These are phyloP conservation scores for Candida sanyaensis DNA, from an alignment of 1,139 yeast species.

Conservation along the genomic window DNA sequence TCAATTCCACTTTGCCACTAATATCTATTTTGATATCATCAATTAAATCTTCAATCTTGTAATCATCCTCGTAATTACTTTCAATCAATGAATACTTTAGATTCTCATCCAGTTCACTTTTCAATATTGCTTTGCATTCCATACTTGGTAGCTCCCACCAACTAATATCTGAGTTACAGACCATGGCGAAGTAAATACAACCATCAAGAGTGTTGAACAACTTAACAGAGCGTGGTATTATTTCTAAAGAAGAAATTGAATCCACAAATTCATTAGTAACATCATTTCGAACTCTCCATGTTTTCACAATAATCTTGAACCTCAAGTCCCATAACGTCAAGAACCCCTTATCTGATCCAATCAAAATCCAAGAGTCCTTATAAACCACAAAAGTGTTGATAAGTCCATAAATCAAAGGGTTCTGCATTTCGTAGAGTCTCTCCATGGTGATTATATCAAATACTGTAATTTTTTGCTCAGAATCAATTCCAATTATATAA, in stretches of 20 bases:
- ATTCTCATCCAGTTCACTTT: neutral
- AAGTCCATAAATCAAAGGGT: slow-evolving; percentile 66
- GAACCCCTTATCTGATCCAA: slow-evolving; percentile 77
- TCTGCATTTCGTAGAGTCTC: slow-evolving; percentile 42
- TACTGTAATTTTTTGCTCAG: slow-evolving; percentile 52
- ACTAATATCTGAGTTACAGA: slow-evolving; percentile 52
- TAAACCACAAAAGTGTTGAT: slow-evolving; percentile 58
- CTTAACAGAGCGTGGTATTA: slow-evolving; percentile 4
- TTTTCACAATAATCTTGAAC: slow-evolving; percentile 58
- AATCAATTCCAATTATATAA: slow-evolving; percentile 54
- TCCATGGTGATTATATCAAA: slow-evolving; percentile 65
- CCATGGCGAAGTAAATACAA: slow-evolving; percentile 14
- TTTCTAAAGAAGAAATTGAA: slow-evolving; percentile 13
- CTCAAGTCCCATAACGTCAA: slow-evolving; percentile 82
- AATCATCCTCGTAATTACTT: slow-evolving; percentile 5
- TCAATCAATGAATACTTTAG: slow-evolving; percentile 12
- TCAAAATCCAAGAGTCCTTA: slow-evolving; percentile 56
- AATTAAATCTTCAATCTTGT: slow-evolving; percentile 10
- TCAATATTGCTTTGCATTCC: slow-evolving; percentile 60
- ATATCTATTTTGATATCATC: slow-evolving; percentile 4
- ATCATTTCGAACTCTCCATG: slow-evolving; percentile 47
- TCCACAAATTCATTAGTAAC: slow-evolving; percentile 12
- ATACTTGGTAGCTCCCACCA: slow-evolving; percentile 77
- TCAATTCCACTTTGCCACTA: neutral
- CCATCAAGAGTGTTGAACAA: slow-evolving; percentile 6